Evolutionary conservation across 148 eudicot genomes (phyloP).

Genomic region (Rhododendron griersonianum): DNA sequence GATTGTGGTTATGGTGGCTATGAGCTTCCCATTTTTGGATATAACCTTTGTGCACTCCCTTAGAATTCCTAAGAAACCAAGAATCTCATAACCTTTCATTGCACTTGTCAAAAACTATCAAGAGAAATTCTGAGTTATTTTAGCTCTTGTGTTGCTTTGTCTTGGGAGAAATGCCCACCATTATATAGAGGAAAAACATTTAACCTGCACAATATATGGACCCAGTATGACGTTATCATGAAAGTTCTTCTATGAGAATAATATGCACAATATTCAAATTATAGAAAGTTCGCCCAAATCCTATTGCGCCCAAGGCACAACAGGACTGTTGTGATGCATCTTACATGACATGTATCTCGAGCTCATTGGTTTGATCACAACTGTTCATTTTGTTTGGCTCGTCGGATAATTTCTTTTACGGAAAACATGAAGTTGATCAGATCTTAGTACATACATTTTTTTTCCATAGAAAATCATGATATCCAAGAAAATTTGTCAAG

Average conservation of each 20-base stretch:
- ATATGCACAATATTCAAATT: not conserved
- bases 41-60: conserved; percentile 13
- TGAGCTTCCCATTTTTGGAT: conserved; percentile 20
- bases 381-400: not conserved
- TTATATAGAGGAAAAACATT: not conserved
- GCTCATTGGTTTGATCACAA: not conserved
- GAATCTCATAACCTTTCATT: not conserved
- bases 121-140: not conserved
- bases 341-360: not conserved
- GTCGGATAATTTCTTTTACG: not conserved
- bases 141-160: not conserved
- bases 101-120: not conserved
- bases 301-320: too few species aligned
- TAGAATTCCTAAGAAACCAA: conserved; percentile 16
- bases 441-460: not conserved
- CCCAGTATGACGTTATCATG: not conserved
- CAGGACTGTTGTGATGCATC: not conserved
- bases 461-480: too few species aligned
- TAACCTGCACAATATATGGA: not conserved
- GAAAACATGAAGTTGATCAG: not conserved
- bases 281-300: too few species aligned
- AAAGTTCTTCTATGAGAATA: not conserved
- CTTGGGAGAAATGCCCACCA: not conserved
- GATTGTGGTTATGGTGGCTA: conserved; percentile 12
- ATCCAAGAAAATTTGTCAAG: too few species aligned